Percentiles rank a stretch among this genome's conserved stretches.
Evolutionary conservation across 352 stramenopile species (phyloP).

Genomic region (Phytophthora hybrid): DNA sequence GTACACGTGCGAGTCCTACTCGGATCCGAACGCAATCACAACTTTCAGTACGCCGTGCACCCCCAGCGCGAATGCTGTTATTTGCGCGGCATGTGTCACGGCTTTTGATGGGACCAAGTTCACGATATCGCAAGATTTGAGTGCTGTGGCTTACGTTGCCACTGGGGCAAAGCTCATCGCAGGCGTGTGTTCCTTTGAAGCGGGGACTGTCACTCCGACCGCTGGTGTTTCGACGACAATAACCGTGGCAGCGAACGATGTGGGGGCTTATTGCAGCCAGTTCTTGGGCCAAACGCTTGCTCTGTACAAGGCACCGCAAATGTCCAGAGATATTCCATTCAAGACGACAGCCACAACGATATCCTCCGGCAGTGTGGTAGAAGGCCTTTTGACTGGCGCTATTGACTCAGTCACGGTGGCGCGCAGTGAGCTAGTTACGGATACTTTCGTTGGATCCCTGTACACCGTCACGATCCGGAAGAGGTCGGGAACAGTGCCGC

Average conservation of each 20-base stretch:
- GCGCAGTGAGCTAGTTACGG: conserved; percentile 40
- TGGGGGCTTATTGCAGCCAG: conserved; percentile 35
- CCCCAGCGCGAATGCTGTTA: conserved; percentile 22
- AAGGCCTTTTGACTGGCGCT: conserved; percentile 52
- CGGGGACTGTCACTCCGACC: conserved; percentile 25
- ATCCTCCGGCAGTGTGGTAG: conserved; percentile 8
- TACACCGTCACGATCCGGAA: conserved; percentile 74
- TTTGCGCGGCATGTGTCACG: conserved; percentile 71
- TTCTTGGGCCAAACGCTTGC: conserved; percentile 46
- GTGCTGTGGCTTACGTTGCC: conserved; percentile 18
- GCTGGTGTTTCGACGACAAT: conserved; percentile 13
- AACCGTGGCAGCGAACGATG: conserved; percentile 37
- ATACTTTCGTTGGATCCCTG: conserved; percentile 56
- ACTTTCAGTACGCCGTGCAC: conserved; percentile 68
- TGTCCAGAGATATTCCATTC: conserved; percentile 38
- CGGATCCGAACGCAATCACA: conserved; percentile 61
- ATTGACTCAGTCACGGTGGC: conserved; percentile 61
- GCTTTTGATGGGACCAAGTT: conserved; percentile 69
- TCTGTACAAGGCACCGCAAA: conserved; percentile 67
- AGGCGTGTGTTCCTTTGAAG: conserved; percentile 69
- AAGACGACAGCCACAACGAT: conserved; percentile 43
- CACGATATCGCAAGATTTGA: conserved; percentile 34
- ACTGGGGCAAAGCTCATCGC: conserved; percentile 46
- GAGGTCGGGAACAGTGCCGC: conserved; percentile 60
- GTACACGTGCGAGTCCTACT: conserved; percentile 88